phyloP scores from a whole-genome alignment of 176 grass and related monocot species.

The Coix lacrymajobi region DNA sequence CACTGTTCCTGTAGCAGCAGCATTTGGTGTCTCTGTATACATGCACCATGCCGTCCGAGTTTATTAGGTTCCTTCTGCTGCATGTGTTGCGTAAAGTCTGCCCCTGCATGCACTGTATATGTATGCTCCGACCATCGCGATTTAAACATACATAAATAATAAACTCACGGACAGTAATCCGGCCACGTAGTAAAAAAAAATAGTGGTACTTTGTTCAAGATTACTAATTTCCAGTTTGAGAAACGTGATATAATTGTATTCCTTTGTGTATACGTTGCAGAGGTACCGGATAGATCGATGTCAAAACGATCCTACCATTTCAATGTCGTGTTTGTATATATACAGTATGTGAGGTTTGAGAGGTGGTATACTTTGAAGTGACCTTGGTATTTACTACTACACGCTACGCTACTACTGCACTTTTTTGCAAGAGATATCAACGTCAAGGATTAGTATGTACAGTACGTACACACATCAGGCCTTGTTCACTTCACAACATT shows the following conservation, averaged over 20 bases:
- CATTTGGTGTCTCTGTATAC: neutral
- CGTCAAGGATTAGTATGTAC: neutral
- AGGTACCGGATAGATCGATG: neutral
- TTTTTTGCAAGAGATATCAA: conserved; percentile 33
- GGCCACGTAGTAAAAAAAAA: too few relatives aligned
- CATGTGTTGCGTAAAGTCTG: conserved; percentile 7
- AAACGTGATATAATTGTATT: neutral
- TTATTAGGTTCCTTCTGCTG: conserved; percentile 12
- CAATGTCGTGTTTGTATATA: neutral
- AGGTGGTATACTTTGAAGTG: neutral
- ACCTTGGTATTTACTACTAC: conserved; percentile 11
- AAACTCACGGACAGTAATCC: neutral
- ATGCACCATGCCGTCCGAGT: neutral
- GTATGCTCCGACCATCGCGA: neutral
- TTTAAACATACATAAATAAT: neutral
- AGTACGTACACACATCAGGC: neutral
- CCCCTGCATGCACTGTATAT: neutral
- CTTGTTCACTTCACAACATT: too few relatives aligned
- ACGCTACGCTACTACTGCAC: neutral
- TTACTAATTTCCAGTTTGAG: neutral
- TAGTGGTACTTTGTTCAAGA: too few relatives aligned
- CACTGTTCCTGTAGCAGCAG: neutral
- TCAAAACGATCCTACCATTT: neutral
- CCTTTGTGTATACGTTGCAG: too few relatives aligned
- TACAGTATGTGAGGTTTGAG: neutral